Conservation (phyloP, 306 rosid genomes). For the Benincasa hispida region DNA sequence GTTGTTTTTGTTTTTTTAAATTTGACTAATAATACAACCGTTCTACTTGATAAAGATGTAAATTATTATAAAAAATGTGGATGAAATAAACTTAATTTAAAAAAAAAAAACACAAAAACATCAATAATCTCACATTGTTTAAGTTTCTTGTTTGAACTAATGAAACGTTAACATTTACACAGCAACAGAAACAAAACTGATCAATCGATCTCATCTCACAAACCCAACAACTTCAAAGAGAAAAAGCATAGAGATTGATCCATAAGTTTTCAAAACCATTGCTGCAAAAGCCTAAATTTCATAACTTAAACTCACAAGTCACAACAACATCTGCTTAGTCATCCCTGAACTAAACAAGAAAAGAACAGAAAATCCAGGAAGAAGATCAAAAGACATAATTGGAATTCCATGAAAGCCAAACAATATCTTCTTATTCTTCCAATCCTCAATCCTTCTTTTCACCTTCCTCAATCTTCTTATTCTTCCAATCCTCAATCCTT, state of each 20-base stretch:
- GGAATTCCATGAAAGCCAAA: background rate
- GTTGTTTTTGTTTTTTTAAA: too few relatives aligned
- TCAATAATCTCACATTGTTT: background rate
- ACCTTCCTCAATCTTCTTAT: conserved; percentile 43
- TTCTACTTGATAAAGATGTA: too few relatives aligned
- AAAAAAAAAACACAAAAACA: too few relatives aligned
- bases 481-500: conserved; percentile 17
- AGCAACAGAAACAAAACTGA: background rate
- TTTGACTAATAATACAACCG: too few relatives aligned
- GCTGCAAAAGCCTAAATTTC: background rate
- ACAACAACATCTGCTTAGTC: background rate
- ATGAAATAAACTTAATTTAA: too few relatives aligned
- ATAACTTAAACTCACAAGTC: background rate
- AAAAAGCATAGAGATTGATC: background rate
- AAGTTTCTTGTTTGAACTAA: background rate
- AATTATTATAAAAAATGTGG: too few relatives aligned
- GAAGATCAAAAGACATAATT: background rate
- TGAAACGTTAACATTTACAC: background rate
- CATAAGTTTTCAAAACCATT: background rate
- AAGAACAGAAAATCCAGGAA: background rate
- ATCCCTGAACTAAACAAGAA: background rate
- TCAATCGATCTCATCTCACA: background rate
- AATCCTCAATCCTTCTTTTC: conserved; percentile 38
- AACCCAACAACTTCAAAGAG: background rate
- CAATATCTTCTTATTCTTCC: background rate